Base-by-base conservation (phyloP, 2,329 filamentous ascomycete species). In the Stachybotrys echinatus region DNA sequence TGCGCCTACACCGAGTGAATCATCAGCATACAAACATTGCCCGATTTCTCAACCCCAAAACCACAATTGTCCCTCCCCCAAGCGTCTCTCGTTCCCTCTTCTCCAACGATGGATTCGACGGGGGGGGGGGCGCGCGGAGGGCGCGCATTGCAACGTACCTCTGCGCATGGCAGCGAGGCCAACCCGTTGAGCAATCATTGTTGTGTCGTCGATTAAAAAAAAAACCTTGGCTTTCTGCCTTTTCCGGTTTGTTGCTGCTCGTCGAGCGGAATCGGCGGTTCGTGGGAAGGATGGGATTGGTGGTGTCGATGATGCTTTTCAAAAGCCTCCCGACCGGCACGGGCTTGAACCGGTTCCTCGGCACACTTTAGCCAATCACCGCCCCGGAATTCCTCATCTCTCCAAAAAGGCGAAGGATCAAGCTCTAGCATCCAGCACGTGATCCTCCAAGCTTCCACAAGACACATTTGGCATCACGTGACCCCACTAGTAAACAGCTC, bases 141-240 rank as follows among this genome's bases (percentile, higher is more conserved):
- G n/a, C n/a, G 27, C 27, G 27, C 27, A 8, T 8, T 40, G 17
- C 5, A 49, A 63, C 74, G 60, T 66, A 82, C 80, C 75, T 77
- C 79, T 75, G 67, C 79, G 78, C 65, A 82, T 68, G 66, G 79
- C 79, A 70, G 76, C 74, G 58, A 81, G 64, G 66, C 79, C 80
- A 62, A 80, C 73, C 71, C 79, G 71, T 61, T 79, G 76, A 62
- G 76, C 73, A 65, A 74, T 77, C 80, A 84, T 84, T n/a, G n/a
- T n/a, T n/a, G n/a, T n/a, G n/a, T n/a, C n/a, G 42, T 58, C 68
- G 62, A n/a, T n/a, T 56, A n/a, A n/a, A n/a, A n/a, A n/a, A n/a
- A n/a, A n/a, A n/a, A n/a, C n/a, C n/a, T n/a, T n/a, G n/a, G n/a
- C n/a, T n/a, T n/a, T n/a, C n/a, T n/a, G n/a, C n/a, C n/a, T n/a